These are phyloP conservation scores for Bruguiera hainesii DNA, from an alignment of 441 rosid genomes.

Conservation along the genomic window DNA sequence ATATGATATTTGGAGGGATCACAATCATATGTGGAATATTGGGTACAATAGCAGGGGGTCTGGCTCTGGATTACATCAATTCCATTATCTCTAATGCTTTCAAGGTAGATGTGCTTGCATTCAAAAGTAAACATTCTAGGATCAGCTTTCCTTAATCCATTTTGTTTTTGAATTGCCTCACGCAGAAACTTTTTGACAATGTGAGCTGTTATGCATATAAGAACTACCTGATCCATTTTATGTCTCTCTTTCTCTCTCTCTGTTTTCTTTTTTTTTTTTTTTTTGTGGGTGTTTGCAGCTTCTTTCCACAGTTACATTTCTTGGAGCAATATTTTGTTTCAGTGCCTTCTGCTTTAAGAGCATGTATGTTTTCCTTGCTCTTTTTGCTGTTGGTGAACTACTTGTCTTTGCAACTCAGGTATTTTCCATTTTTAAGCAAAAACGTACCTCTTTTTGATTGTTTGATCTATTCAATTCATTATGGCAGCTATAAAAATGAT, in stretches of 20 bases:
- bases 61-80: constrained; percentile 60
- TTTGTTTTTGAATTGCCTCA: background rate
- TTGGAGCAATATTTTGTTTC: constrained; percentile 82
- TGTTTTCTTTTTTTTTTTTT: too few species aligned
- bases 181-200: background rate
- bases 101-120: constrained; percentile 47
- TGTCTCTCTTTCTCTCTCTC: constrained; percentile 10
- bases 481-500: background rate
- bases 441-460: background rate
- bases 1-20: constrained; percentile 85
- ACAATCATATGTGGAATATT: constrained; percentile 81
- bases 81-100: constrained; percentile 85
- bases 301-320: constrained; percentile 62
- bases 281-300: constrained; percentile 48
- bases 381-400: constrained; percentile 82
- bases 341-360: constrained; percentile 77
- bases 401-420: constrained; percentile 94
- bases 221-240: background rate
- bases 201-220: background rate
- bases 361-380: constrained; percentile 81
- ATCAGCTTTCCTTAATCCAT: too few species aligned
- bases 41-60: constrained; percentile 86
- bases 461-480: constrained; percentile 4
- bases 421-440: constrained; percentile 9
- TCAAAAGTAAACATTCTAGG: background rate